Base-by-base conservation (phyloP, 2,329 filamentous ascomycete species). In the Plenodomus tracheiphilus region DNA sequence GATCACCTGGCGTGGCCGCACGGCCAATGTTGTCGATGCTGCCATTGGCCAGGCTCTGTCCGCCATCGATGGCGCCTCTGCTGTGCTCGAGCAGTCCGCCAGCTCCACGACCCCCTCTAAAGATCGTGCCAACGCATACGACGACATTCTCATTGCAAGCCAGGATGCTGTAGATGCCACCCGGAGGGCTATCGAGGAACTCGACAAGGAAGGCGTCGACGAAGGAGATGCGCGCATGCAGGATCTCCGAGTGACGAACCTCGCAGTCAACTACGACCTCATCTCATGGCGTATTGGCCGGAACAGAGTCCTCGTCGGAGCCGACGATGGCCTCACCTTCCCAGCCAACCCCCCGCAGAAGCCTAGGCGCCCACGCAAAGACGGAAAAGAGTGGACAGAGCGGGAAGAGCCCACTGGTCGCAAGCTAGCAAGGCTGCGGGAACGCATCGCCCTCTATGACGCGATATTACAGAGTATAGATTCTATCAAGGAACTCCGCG, bases 101-200 rank as follows among this genome's bases (percentile, higher is more conserved):
- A 62, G 66, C 11, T 70, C 74, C 13, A 74, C 75, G 3, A 71
- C 74, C 0, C 66, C 77, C 2, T 46, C 81, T 77, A 43, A 84
- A 79, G 89, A 94, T 51, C 85, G 87, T 64, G 91, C 92, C 10
- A 88, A 86, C 8, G 90, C 90, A 6, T 99, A 97, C 71, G 94
- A 99, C 62, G 89, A 88, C 54, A 86, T 97, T 44, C 84, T 99
- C 20, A 90, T 88, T 59, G 86, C 91, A 18, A 94, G 90, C 58
- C 94, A 97, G 73, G 93, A 99, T 69, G 91, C 90, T 2, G 91
- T 93, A 17, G 94, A 99, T 74, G 91, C 91, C 4, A 94, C 92
- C 0, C 95, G 96, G 73, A 86, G 88, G 61, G 91, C 91, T 10
- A 96, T 97, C 51, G 93, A 97, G 58, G 94, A 97, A 70, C 78